These are phyloP conservation scores for Lactarius pseudohatsudake DNA, from an alignment of 768 basidiomycete genomes.

Conservation along the genomic window DNA sequence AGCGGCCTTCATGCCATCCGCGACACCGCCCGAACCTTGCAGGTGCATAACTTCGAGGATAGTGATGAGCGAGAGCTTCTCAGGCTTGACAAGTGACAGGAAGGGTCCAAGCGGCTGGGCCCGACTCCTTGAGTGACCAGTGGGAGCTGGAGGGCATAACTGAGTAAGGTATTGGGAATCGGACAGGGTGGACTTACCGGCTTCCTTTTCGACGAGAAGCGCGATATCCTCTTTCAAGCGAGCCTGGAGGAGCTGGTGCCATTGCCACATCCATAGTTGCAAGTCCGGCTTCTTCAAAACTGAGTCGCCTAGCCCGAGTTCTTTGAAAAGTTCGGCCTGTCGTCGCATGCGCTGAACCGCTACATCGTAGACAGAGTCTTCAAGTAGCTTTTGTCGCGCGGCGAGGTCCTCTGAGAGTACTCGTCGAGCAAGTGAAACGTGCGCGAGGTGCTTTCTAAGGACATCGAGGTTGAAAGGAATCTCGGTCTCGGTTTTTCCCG, in stretches of 20 bases:
- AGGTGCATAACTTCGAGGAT: slow-evolving; percentile 88
- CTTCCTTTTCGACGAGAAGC: slow-evolving; percentile 40
- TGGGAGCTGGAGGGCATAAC: background rate
- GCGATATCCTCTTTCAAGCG: slow-evolving; percentile 53
- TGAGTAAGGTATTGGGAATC: background rate
- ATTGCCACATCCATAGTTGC: slow-evolving; percentile 82
- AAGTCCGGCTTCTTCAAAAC: slow-evolving; percentile 51
- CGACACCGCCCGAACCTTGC: slow-evolving; percentile 71
- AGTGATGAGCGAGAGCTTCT: slow-evolving; percentile 82
- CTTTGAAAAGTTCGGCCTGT: slow-evolving; percentile 56
- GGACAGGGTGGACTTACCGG: slow-evolving; percentile 1
- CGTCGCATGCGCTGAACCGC: slow-evolving; percentile 69
- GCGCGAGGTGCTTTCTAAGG: slow-evolving; percentile 65
- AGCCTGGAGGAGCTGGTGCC: slow-evolving; percentile 63
- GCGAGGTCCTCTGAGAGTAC: slow-evolving; percentile 66
- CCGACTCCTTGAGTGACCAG: background rate
- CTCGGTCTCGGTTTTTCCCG: slow-evolving; percentile 30
- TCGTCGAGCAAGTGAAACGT: slow-evolving; percentile 60
- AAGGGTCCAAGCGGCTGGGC: slow-evolving; percentile 57
- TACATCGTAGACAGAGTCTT: slow-evolving; percentile 83
- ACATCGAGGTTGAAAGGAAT: slow-evolving; percentile 76
- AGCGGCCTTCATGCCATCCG: slow-evolving; percentile 86
- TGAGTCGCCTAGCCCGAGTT: slow-evolving; percentile 53
- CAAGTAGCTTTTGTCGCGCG: slow-evolving; percentile 77
- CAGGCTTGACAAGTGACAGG: slow-evolving; percentile 68